Conservation (phyloP, 208 protist species). For the Endotrypanum monterogeii region DNA sequence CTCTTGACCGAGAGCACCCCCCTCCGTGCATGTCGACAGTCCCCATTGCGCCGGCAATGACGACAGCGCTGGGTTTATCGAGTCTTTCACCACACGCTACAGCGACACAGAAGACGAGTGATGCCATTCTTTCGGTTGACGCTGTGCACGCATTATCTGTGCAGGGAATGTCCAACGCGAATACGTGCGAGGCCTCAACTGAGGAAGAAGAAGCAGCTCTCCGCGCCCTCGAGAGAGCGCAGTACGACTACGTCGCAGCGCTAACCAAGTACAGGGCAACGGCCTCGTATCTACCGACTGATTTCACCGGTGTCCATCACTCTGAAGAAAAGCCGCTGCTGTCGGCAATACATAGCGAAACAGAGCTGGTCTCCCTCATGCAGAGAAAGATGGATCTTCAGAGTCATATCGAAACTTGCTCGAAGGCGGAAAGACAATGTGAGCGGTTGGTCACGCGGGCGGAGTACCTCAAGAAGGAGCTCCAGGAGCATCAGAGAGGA, state of each 20-base stretch:
- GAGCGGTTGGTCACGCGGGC: slow-evolving; percentile 44
- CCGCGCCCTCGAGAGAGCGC: slow-evolving; percentile 20
- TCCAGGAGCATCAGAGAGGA: slow-evolving; percentile 15
- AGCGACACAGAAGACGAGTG: not conserved
- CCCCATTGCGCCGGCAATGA: not conserved
- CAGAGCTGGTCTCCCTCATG: slow-evolving; percentile 19
- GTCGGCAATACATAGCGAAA: not conserved
- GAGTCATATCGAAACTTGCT: slow-evolving; percentile 6
- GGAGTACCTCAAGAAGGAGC: slow-evolving; percentile 19
- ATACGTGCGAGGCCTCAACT: not conserved
- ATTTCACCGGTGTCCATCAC: not conserved
- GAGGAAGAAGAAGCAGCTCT: slow-evolving; percentile 32
- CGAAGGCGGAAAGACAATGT: slow-evolving; percentile 48
- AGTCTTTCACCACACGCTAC: not conserved
- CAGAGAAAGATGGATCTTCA: slow-evolving; percentile 34
- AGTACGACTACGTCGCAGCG: slow-evolving; percentile 31
- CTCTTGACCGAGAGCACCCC: no score
- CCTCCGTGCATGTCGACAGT: no score
- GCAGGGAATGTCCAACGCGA: not conserved
- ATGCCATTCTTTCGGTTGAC: not conserved
- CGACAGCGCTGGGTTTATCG: not conserved
- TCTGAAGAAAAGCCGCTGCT: not conserved
- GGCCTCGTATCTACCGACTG: not conserved
- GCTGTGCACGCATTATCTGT: not conserved
- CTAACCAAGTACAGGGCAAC: slow-evolving; percentile 15